Percentiles rank a stretch among this genome's conserved stretches.
phyloP scores from a whole-genome alignment of 352 stramenopile species.

The Globisporangium barbulae region DNA sequence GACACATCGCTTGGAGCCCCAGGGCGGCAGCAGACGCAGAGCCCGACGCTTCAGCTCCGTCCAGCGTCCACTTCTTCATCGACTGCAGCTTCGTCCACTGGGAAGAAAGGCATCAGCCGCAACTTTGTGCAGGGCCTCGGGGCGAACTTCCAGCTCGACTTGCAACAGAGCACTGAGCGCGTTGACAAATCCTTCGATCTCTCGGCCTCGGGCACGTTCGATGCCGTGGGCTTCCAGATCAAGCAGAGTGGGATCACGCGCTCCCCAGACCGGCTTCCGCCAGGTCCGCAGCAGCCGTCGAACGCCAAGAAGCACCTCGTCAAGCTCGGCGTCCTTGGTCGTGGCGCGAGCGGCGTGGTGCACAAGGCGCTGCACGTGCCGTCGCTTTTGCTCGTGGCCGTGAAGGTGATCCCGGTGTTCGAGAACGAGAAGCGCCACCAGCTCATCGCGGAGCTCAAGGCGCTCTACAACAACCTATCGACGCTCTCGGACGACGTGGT shows the following conservation, averaged over 20 bases:
- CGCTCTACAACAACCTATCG: conserved; percentile 85
- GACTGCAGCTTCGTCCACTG: conserved; percentile 30
- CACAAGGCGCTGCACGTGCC: conserved; percentile 89
- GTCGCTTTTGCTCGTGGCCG: conserved; percentile 84
- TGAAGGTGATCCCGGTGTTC: conserved; percentile 91
- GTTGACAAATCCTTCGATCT: conserved; percentile 79
- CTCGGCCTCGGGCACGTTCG: conserved; percentile 77
- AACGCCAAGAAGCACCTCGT: conserved; percentile 82
- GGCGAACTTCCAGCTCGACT: conserved; percentile 66
- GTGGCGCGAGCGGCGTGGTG: conserved; percentile 86
- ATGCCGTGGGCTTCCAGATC: conserved; percentile 80
- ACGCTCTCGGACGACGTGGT: conserved; percentile 55
- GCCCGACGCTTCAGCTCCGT: conserved; percentile 37
- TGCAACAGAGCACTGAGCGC: conserved; percentile 55
- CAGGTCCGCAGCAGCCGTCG: conserved; percentile 31
- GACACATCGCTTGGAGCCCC: conserved; percentile 16
- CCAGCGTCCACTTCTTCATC: conserved; percentile 35
- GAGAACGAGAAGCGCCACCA: conserved; percentile 88
- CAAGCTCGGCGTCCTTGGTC: conserved; percentile 75
- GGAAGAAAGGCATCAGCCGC: conserved; percentile 67
- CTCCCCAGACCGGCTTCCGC: conserved; percentile 41
- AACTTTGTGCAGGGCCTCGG: conserved; percentile 69
- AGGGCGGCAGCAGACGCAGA: conserved; percentile 37
- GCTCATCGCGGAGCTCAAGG: conserved; percentile 83
- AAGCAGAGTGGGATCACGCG: conserved; percentile 78